These are phyloP conservation scores for Viridothelium virens DNA, from an alignment of 495 filamentous ascomycete species.

Conservation along the genomic window DNA sequence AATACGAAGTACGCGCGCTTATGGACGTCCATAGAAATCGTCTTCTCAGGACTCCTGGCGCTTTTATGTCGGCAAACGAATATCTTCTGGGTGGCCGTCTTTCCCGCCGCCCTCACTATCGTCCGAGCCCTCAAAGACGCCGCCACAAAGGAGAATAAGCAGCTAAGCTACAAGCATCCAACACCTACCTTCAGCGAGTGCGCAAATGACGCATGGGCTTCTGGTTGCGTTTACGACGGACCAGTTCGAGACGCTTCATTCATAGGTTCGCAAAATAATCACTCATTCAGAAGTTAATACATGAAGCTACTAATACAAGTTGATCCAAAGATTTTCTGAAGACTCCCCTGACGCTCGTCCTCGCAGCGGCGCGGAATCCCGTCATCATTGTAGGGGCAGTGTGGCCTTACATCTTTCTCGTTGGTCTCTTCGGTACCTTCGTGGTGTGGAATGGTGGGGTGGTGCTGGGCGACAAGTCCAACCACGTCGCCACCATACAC, in stretches of 20 bases:
- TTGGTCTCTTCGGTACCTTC: slow-evolving; percentile 64
- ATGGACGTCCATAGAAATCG: not conserved
- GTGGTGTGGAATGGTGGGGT: slow-evolving; percentile 84
- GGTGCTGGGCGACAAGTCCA: slow-evolving; percentile 89
- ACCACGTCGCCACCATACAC: slow-evolving; percentile 83
- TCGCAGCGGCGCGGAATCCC: slow-evolving; percentile 48
- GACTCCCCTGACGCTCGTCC: slow-evolving; percentile 50
- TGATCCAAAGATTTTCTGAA: slow-evolving; percentile 52
- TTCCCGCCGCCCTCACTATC: slow-evolving; percentile 68
- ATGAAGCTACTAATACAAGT: slow-evolving; percentile 34
- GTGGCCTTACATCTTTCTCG: slow-evolving; percentile 59
- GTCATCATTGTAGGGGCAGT: slow-evolving; percentile 44
- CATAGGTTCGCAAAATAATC: slow-evolving; percentile 38
- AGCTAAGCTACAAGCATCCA: not conserved
- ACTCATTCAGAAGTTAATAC: slow-evolving; percentile 30
- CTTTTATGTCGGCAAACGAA: slow-evolving; percentile 68
- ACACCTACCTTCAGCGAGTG: slow-evolving; percentile 7
- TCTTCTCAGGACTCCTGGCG: not conserved
- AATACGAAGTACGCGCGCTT: not conserved
- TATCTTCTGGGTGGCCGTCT: slow-evolving; percentile 87
- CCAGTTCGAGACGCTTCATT: slow-evolving; percentile 30
- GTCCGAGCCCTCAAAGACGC: slow-evolving; percentile 37
- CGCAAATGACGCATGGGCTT: slow-evolving; percentile 27
- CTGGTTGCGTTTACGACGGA: slow-evolving; percentile 53
- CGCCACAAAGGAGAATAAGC: not conserved